These are phyloP conservation scores for Neophaeococcomyces mojaviensis DNA, from an alignment of 2,329 filamentous ascomycete genomes.

Conservation along the genomic window DNA sequence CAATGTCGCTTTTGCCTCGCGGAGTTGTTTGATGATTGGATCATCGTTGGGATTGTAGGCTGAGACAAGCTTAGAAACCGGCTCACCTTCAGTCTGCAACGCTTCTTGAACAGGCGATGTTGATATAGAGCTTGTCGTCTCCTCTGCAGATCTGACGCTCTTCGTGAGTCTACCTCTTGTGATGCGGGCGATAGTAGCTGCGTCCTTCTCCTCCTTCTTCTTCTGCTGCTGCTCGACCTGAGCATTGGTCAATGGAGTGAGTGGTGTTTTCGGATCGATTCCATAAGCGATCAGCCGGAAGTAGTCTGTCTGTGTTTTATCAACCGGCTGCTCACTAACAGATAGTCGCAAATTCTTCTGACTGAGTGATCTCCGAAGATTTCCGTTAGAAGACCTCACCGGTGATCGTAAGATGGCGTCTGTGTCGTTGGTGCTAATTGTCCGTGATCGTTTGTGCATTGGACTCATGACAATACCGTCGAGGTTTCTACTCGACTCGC, in stretches of 20 bases:
- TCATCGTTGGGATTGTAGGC: slow-evolving; percentile 16
- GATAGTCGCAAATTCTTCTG: slow-evolving; percentile 19
- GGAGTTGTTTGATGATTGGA: slow-evolving; percentile 24
- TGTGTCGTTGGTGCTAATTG: slow-evolving; percentile 11
- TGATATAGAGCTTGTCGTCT: slow-evolving; percentile 1
- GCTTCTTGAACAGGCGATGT: not conserved
- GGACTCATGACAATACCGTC: slow-evolving; percentile 37
- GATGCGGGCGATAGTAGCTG: slow-evolving; percentile 8
- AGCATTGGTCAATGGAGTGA: slow-evolving; percentile 21
- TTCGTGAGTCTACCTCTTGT: not conserved
- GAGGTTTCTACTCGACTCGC: slow-evolving; percentile 5
- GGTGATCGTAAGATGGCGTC: slow-evolving; percentile 1
- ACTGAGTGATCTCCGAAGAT: slow-evolving; percentile 14
- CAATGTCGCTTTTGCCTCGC: slow-evolving; percentile 24
- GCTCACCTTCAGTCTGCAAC: not conserved
- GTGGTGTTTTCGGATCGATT: slow-evolving; percentile 31
- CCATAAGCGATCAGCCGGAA: slow-evolving; percentile 45
- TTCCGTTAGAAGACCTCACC: not conserved
- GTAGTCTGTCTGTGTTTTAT: slow-evolving; percentile 43
- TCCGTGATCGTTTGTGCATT: slow-evolving; percentile 46
- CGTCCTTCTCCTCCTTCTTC: slow-evolving; percentile 18
- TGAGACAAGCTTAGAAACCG: not conserved
- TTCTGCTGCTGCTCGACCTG: slow-evolving; percentile 13
- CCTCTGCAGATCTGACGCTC: not conserved
- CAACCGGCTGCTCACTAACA: slow-evolving; percentile 22